Evolutionary conservation across 192 early-diverging fungal genomes (phyloP).

Genomic region (Gaertneriomyces sp.): DNA sequence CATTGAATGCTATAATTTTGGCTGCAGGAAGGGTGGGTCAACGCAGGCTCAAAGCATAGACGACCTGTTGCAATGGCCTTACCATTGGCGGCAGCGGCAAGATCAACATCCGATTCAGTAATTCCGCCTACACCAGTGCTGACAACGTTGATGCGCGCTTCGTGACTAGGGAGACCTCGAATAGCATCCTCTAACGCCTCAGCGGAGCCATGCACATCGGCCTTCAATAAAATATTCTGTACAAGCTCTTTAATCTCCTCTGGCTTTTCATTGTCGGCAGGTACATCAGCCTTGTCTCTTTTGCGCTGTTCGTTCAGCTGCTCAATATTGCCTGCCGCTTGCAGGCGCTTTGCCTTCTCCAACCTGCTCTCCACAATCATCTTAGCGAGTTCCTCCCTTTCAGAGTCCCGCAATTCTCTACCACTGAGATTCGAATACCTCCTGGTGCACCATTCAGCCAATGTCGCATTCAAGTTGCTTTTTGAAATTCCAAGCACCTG

Average conservation of each 20-base stretch:
- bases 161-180: slow-evolving; percentile 69
- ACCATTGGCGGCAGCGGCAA: slow-evolving; percentile 37
- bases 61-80: neutral
- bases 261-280: slow-evolving; percentile 41
- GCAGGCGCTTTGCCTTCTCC: slow-evolving; percentile 57
- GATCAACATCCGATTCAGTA: slow-evolving; percentile 79
- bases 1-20: slow-evolving; percentile 83
- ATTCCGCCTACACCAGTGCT: slow-evolving; percentile 80
- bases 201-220: slow-evolving; percentile 89
- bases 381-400: slow-evolving; percentile 62
- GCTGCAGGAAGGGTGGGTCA: slow-evolving; percentile 31
- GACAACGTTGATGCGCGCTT: slow-evolving; percentile 71
- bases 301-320: slow-evolving; percentile 73
- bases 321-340: slow-evolving; percentile 61
- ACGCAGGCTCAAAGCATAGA: neutral
- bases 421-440: neutral
- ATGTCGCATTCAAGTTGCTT: slow-evolving; percentile 8
- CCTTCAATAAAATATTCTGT: slow-evolving; percentile 67
- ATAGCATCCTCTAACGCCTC: slow-evolving; percentile 82
- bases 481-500: slow-evolving; percentile 72
- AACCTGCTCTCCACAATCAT: slow-evolving; percentile 66
- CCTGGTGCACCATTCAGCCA: neutral
- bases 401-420: too few relatives aligned
- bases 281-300: slow-evolving; percentile 12
- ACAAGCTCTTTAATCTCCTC: slow-evolving; percentile 47